These are phyloP conservation scores for Lachancea quebecensis DNA, from an alignment of 805 yeast genomes.

Conservation along the genomic window DNA sequence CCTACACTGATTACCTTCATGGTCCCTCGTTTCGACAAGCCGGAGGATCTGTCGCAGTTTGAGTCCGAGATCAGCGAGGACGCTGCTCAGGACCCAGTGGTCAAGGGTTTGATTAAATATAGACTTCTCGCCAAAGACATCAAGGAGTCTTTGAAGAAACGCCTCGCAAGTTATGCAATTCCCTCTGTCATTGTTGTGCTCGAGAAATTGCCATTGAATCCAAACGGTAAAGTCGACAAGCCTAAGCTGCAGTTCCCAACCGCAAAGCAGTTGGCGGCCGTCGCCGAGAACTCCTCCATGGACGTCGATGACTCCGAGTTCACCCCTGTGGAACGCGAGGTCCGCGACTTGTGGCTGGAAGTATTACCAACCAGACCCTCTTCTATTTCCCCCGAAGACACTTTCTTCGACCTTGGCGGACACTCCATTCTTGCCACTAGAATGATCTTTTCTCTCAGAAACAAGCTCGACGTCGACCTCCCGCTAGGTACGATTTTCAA, in stretches of 20 bases:
- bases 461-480: slow-evolving; percentile 66
- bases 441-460: slow-evolving; percentile 89
- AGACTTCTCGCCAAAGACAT: slow-evolving; percentile 73
- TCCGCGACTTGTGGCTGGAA: slow-evolving; percentile 78
- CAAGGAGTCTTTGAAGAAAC: slow-evolving; percentile 73
- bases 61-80: slow-evolving; percentile 39
- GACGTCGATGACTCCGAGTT: slow-evolving; percentile 47
- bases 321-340: slow-evolving; percentile 55
- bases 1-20: slow-evolving; percentile 85
- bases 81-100: slow-evolving; percentile 51
- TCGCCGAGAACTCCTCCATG: slow-evolving; percentile 44
- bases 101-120: slow-evolving; percentile 70
- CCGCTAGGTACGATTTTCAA: slow-evolving; percentile 89
- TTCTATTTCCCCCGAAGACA: slow-evolving; percentile 66
- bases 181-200: slow-evolving; percentile 90
- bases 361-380: slow-evolving; percentile 85
- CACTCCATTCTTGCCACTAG: slow-evolving; percentile 95
- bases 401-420: slow-evolving; percentile 96
- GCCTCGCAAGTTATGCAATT: slow-evolving; percentile 88
- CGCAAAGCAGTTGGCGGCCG: slow-evolving; percentile 72
- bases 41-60: slow-evolving; percentile 39
- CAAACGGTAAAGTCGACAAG: slow-evolving; percentile 97
- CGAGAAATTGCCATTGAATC: slow-evolving; percentile 82
- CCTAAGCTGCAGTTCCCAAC: slow-evolving; percentile 96
- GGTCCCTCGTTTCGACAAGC: slow-evolving; percentile 66